These are phyloP conservation scores for Coemansia sp. DNA, from an alignment of 192 early-diverging fungal species.

Conservation along the genomic window DNA sequence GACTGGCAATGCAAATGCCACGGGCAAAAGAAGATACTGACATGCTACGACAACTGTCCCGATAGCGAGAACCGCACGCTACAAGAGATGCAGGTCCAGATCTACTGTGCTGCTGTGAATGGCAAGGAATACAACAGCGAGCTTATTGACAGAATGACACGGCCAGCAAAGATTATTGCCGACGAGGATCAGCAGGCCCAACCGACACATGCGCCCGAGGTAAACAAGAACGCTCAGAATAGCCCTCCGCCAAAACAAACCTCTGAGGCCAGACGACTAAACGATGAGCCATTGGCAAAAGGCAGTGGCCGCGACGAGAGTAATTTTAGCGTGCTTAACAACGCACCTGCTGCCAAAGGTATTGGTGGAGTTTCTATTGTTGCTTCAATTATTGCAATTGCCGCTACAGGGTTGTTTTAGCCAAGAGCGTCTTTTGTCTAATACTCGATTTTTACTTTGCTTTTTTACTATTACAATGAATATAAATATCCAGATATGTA, in stretches of 20 bases:
- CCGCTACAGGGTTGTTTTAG: background rate
- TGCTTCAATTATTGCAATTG: background rate
- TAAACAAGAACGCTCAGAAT: background rate
- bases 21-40: slow-evolving; percentile 48
- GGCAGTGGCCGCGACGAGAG: slow-evolving; percentile 3
- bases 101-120: slow-evolving; percentile 42
- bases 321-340: slow-evolving; percentile 33
- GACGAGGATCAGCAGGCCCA: slow-evolving; percentile 26
- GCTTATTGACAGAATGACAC: slow-evolving; percentile 49
- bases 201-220: slow-evolving; percentile 4
- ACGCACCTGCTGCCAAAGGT: background rate
- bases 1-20: slow-evolving; percentile 57
- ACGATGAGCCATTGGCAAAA: slow-evolving; percentile 16
- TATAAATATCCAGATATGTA: too few relatives aligned
- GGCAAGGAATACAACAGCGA: slow-evolving; percentile 45
- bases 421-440: too few relatives aligned
- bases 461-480: too few relatives aligned
- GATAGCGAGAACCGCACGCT: slow-evolving; percentile 52
- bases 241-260: slow-evolving; percentile 13
- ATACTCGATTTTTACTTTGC: too few relatives aligned
- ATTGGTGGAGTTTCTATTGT: background rate
- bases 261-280: background rate
- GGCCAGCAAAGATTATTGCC: slow-evolving; percentile 27
- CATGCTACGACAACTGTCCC: slow-evolving; percentile 56
- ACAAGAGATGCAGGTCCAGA: slow-evolving; percentile 56